A percentile compares a stretch with the other conserved stretches of the same genome.
phyloP scores from a whole-genome alignment of 2,329 filamentous ascomycete species.

The Penicillium palitans region DNA sequence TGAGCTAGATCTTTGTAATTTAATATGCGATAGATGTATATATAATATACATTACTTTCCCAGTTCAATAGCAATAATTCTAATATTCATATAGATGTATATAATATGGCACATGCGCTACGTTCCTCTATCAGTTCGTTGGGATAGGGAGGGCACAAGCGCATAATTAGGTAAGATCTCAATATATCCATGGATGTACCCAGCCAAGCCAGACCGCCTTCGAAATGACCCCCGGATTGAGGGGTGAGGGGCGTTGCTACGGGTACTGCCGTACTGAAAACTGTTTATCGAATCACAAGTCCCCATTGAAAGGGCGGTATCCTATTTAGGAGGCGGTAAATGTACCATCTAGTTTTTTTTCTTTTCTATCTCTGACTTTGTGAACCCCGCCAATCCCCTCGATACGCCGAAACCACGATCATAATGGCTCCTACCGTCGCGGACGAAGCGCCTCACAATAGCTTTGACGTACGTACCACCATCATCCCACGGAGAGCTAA shows the following conservation, averaged over 20 bases:
- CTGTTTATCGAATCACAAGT: background rate
- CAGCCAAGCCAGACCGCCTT: background rate
- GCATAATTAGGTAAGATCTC: no score
- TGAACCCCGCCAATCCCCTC: constrained; percentile 10
- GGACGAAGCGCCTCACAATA: constrained; percentile 23
- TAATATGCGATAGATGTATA: no score
- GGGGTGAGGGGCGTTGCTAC: background rate
- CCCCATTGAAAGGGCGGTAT: background rate
- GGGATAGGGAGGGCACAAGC: no score
- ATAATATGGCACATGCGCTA: no score
- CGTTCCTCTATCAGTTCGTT: no score
- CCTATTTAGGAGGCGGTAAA: background rate
- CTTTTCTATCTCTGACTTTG: constrained; percentile 12
- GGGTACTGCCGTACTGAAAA: background rate
- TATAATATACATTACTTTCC: no score
- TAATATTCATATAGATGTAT: no score
- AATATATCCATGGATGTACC: no score
- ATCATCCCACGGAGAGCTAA: background rate
- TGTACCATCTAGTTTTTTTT: background rate
- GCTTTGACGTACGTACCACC: constrained; percentile 23
- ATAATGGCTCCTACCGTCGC: constrained; percentile 20
- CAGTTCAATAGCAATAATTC: no score
- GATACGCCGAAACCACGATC: constrained; percentile 5
- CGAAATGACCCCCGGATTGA: background rate
- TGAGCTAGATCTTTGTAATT: no score